These are phyloP conservation scores for Pleurotus salmoneostramineus DNA, from an alignment of 768 basidiomycete genomes.

Conservation along the genomic window DNA sequence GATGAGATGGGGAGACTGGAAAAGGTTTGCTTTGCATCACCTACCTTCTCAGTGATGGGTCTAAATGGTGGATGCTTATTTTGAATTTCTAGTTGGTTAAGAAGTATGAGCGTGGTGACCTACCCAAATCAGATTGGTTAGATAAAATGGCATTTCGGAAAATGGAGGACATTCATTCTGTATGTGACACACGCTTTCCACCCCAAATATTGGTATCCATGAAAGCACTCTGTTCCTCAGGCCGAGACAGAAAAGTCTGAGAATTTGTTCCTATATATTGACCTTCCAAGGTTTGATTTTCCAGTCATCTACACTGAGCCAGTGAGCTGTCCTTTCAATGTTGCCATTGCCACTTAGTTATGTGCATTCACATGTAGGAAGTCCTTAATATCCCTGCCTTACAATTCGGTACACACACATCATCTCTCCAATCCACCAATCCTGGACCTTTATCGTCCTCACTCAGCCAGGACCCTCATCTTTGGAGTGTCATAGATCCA, in stretches of 20 bases:
- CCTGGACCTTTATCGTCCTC: conserved; percentile 39
- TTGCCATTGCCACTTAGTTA: neutral
- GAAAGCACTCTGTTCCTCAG: conserved; percentile 31
- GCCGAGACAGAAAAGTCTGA: conserved; percentile 89
- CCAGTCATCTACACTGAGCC: conserved; percentile 94
- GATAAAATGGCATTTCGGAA: conserved; percentile 90
- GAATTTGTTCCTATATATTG: conserved; percentile 93
- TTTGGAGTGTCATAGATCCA: conserved; percentile 91
- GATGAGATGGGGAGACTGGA: conserved; percentile 97
- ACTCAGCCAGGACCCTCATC: conserved; percentile 59
- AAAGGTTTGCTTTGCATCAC: conserved; percentile 50
- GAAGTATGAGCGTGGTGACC: conserved; percentile 93
- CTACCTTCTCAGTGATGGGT: neutral
- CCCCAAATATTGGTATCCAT: neutral
- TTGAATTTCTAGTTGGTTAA: conserved; percentile 64
- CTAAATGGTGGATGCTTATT: neutral
- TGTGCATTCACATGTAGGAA: conserved; percentile 28
- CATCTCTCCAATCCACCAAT: conserved; percentile 33
- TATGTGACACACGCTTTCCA: conserved; percentile 21
- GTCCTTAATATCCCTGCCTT: conserved; percentile 19
- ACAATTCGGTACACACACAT: conserved; percentile 32
- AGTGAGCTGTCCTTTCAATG: conserved; percentile 33
- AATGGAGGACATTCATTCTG: conserved; percentile 93
- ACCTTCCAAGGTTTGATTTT: conserved; percentile 94
- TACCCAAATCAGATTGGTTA: conserved; percentile 94